Evolutionary conservation across 495 filamentous ascomycete species (phyloP).

Genomic region (Choiromyces venosus): DNA sequence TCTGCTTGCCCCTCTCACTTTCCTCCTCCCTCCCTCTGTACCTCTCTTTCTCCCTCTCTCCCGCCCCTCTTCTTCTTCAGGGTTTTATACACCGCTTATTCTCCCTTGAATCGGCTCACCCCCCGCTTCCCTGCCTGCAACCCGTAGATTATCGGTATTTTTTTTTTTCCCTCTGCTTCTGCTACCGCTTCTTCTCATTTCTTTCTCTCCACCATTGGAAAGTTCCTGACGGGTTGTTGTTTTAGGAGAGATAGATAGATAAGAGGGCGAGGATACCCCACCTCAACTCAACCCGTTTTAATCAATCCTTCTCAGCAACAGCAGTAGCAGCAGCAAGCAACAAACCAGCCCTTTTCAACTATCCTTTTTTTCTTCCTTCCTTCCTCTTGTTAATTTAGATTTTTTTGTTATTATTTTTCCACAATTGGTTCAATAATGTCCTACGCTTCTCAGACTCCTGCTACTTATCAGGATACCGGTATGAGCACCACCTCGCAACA

Average conservation of each 20-base stretch:
- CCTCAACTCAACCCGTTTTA: not conserved
- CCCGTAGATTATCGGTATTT: not conserved
- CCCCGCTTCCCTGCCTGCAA: conserved; percentile 22
- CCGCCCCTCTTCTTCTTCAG: not conserved
- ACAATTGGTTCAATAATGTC: conserved; percentile 6
- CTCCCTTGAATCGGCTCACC: conserved; percentile 15
- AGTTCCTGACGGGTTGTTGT: not conserved
- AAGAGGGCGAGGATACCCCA: not conserved
- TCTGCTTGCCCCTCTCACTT: conserved; percentile 13
- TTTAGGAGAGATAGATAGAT: too few species aligned
- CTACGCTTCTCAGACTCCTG: conserved; percentile 13
- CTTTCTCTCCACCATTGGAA: not conserved
- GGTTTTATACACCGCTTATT: conserved; percentile 36
- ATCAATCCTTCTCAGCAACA: not conserved
- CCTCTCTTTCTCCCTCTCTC: not conserved
- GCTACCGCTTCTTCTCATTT: not conserved
- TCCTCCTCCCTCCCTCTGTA: conserved; percentile 11
- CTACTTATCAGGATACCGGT: conserved; percentile 5
- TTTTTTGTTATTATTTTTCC: not conserved
- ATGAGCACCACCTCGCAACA: conserved; percentile 4
- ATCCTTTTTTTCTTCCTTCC: not conserved
- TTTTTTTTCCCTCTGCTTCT: not conserved
- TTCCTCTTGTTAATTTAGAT: not conserved
- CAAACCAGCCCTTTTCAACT: not conserved
- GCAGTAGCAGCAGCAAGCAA: not conserved